Evolutionary conservation across 2,329 filamentous ascomycete genomes (phyloP), one percentile per base, ranked within the genome.

Genomic region (Allantophomopsis cytisporea): DNA sequence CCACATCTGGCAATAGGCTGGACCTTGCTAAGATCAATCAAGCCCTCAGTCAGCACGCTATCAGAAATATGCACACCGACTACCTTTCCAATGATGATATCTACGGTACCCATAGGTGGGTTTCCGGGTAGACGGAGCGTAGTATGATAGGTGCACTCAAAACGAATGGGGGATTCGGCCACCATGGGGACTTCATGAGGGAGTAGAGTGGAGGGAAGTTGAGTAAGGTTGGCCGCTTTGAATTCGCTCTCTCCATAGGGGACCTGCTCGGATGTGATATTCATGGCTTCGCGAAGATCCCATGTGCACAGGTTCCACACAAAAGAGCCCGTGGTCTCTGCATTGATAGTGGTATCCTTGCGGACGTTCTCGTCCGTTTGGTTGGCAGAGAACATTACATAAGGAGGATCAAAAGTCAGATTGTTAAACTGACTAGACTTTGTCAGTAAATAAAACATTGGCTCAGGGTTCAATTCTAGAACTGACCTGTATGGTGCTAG

Each of bases 381-480:
- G 54, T 78, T 77, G 2, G 68, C 64, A 28, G 60, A 61, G 63
- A 79, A 78, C 66, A 78, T 73, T 20, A 78, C 66, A 49, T 74
- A 75, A 0, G 73, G 73, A 0, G 73, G 73, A 50, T 76, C 71
- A 55, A 75, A 78, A 23, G 69, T 75, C 0, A 78, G 62, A 46
- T 77, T 77, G 54, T 70, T 75, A 62, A 78, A 78, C 54, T 78
- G 73, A 0, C 60, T 67, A n/a, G 20, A 6, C 6, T 8, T 23
- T 11, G 21, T n/a, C 23, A 28, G 23, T 28, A 28, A 6, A 28
- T 28, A 28, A 28, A 10, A 8, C 20, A 12, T 28, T 8, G 10
- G 23, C 7, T 28, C 10, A 8, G 8, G 10, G 5, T 3, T 28
- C 23, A 8, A 3, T 28, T 8, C 10, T 20, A 20, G 18, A 20